Conservation (phyloP, 805 yeast species). For the Starmerella potacharoeniae region DNA sequence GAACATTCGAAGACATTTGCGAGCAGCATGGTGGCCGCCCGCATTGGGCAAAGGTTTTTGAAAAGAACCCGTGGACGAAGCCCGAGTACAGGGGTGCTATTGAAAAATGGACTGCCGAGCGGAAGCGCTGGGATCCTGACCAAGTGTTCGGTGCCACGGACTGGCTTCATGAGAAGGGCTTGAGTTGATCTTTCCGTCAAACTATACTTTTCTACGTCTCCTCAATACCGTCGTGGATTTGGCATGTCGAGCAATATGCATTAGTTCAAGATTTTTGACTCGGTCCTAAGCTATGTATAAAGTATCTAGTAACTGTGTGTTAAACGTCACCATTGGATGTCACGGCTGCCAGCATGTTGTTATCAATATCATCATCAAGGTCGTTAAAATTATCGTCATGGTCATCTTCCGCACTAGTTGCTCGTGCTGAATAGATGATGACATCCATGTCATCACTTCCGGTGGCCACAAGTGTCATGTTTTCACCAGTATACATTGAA, state of each 20-base stretch:
- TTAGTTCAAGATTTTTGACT: too few species aligned
- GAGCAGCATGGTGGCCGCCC: conserved; percentile 80
- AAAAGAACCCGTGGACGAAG: conserved; percentile 40
- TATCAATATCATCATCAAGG: neutral
- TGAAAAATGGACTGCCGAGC: conserved; percentile 45
- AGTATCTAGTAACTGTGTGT: too few species aligned
- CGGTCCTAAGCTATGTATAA: too few species aligned
- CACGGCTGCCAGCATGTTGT: neutral
- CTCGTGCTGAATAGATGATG: neutral
- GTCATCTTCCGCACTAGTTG: neutral
- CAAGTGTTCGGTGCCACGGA: conserved; percentile 70
- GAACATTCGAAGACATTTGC: conserved; percentile 68
- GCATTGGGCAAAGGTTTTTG: conserved; percentile 96
- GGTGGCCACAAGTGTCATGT: conserved; percentile 38
- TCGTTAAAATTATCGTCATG: neutral
- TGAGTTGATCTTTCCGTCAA: neutral
- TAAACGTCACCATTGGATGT: too few species aligned
- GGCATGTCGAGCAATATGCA: too few species aligned
- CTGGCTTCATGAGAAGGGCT: conserved; percentile 77
- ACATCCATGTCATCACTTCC: conserved; percentile 74
- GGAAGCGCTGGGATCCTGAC: conserved; percentile 64
- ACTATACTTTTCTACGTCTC: neutral
- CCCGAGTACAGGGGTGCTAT: conserved; percentile 53
- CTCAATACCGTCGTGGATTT: too few species aligned
- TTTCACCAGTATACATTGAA: conserved; percentile 39